Base-by-base conservation (phyloP, 2,329 filamentous ascomycete genomes). In the Stromatinia cepivora region DNA sequence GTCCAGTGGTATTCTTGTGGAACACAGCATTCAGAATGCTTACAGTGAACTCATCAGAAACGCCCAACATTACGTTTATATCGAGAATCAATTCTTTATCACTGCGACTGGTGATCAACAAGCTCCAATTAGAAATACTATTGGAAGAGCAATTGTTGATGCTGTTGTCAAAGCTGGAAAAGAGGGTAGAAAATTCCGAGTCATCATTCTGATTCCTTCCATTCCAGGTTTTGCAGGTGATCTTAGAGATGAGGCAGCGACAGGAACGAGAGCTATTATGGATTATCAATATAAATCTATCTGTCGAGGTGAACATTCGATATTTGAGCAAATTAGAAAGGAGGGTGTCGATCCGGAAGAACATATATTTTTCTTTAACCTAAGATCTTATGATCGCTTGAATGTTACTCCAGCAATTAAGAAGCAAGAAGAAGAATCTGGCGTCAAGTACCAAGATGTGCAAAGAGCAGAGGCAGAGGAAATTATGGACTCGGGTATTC, bases 281-380 rank as follows among this genome's bases (percentile, higher is more conserved):
- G 94, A 98, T 78, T 98, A 97, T 77, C 95, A 98, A 78, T 99
- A 95, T 84, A 97, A 96, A 81, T 97, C 93, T 0, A 97, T 99
- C 73, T 92, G 91, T 77, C 90, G 95, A 57, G 95, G 95, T 8
- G 90, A 96, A 72, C 85, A 98, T 78, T 97, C 93, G 6, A 98
- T 99, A 66, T 95, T 91, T 75, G 93, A 87, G 52, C 90, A 91
- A 77, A 88, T 97, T 70, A 83, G 84, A 69, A 87, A 86, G 9
- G 84, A 91, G 72, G 93, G 92, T 1, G 87, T 95, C 1, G 89
- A 97, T 75, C 93, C 94, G 0, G 86, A 76, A 0, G 77, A 97
- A 71, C 87, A 98, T 80, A 89, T 99, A 45, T 97, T 96, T 81
- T 86, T 97, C 77, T 99, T 98, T 84, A 98, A 98, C 74, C 82